phyloP scores from a whole-genome alignment of 345 rosid species.

The Mallotus nudiflorus region DNA sequence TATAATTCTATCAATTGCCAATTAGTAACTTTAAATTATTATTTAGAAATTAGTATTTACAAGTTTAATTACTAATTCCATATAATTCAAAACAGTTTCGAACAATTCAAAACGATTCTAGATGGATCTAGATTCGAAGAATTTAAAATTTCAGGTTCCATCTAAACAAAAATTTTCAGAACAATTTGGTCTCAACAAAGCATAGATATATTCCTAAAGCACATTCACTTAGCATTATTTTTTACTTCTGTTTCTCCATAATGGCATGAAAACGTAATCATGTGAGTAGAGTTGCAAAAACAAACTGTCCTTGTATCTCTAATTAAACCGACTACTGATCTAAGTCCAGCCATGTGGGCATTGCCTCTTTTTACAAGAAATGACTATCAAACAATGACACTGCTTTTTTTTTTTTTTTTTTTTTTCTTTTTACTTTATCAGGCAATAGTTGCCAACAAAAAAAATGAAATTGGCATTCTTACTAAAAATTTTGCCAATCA shows the following conservation, averaged over 20 bases:
- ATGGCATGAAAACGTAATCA: not conserved
- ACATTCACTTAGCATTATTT: too few relatives aligned
- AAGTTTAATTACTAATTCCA: too few relatives aligned
- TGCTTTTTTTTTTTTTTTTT: not conserved
- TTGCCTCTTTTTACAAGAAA: not conserved
- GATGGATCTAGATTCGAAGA: too few relatives aligned
- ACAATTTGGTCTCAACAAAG: too few relatives aligned
- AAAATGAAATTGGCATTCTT: not conserved
- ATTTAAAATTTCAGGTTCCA: too few relatives aligned
- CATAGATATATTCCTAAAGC: too few relatives aligned
- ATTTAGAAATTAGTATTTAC: too few relatives aligned
- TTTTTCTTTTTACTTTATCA: not conserved
- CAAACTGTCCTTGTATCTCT: not conserved
- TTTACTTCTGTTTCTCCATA: not conserved
- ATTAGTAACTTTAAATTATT: too few relatives aligned
- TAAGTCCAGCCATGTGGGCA: not conserved
- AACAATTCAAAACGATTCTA: too few relatives aligned
- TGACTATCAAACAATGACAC: slow-evolving; percentile 12
- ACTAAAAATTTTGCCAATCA: not conserved
- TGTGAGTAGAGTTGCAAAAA: not conserved
- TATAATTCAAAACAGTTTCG: too few relatives aligned
- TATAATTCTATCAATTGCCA: too few relatives aligned
- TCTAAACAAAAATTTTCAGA: too few relatives aligned
- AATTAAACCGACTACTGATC: not conserved
- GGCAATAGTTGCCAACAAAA: slow-evolving; percentile 1